phyloP scores from a whole-genome alignment of 768 basidiomycete species.

The Pleurotus salmoneostramineus region DNA sequence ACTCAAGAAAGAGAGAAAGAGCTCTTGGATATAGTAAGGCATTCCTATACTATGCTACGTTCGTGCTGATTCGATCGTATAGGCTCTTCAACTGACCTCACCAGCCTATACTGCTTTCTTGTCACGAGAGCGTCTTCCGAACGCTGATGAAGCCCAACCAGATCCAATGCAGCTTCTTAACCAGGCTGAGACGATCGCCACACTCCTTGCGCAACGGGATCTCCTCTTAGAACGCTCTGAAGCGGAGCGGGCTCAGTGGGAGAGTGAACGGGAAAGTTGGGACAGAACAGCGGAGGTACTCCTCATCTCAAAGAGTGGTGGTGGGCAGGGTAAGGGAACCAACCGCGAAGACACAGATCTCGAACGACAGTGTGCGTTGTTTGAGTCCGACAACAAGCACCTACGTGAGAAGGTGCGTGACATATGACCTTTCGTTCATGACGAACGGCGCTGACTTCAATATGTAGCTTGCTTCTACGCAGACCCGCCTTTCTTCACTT shows the following conservation, averaged over 20 bases:
- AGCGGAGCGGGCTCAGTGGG: constrained; percentile 59
- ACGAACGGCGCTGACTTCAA: constrained; percentile 3
- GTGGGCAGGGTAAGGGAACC: constrained; percentile 22
- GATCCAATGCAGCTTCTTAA: constrained; percentile 43
- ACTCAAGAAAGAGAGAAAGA: constrained; percentile 42
- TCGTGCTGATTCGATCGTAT: neutral
- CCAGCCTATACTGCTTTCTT: neutral
- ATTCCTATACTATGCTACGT: constrained; percentile 3
- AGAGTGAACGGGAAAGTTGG: constrained; percentile 63
- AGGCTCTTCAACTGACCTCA: constrained; percentile 47
- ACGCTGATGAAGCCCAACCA: constrained; percentile 21
- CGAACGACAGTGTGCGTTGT: constrained; percentile 43
- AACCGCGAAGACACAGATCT: constrained; percentile 26
- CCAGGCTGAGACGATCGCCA: constrained; percentile 62
- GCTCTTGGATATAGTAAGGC: constrained; percentile 51
- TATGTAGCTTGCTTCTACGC: constrained; percentile 53
- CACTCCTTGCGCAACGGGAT: constrained; percentile 54
- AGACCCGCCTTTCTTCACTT: constrained; percentile 46
- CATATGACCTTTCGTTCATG: neutral
- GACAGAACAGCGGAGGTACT: constrained; percentile 65
- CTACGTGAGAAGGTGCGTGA: constrained; percentile 56
- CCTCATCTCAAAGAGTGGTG: constrained; percentile 40
- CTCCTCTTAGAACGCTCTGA: constrained; percentile 46
- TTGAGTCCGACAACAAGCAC: constrained; percentile 58
- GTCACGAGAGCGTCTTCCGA: neutral